phyloP scores from a whole-genome alignment of 179 eudicot genomes.

The Drosera spatulata region DNA sequence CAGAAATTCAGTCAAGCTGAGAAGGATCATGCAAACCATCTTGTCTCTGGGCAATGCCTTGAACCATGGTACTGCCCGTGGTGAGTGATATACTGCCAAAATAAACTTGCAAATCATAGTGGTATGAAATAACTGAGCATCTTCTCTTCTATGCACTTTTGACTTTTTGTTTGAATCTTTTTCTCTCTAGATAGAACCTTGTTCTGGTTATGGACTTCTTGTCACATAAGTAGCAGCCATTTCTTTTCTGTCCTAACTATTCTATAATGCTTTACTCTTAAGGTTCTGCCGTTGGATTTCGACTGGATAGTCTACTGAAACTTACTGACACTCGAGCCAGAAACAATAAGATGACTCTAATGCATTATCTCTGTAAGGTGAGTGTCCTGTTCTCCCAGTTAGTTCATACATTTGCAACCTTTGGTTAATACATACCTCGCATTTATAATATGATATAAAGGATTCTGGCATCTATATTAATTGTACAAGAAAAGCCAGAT shows the following conservation, averaged over 20 bases:
- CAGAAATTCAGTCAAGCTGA: constrained; percentile 65
- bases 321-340: constrained; percentile 85
- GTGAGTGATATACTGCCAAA: constrained; percentile 21
- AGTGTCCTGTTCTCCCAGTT: background rate
- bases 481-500: too few relatives aligned
- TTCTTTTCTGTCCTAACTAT: background rate
- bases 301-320: constrained; percentile 89
- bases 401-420: background rate
- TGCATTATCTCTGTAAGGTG: constrained; percentile 98
- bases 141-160: too few relatives aligned
- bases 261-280: constrained; percentile 7
- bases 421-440: background rate
- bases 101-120: background rate
- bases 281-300: constrained; percentile 91
- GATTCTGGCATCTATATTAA: too few relatives aligned
- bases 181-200: too few relatives aligned
- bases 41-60: constrained; percentile 84
- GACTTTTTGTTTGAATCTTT: too few relatives aligned
- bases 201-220: background rate
- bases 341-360: constrained; percentile 85
- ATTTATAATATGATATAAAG: too few relatives aligned
- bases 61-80: constrained; percentile 94
- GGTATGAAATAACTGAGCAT: background rate
- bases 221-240: background rate
- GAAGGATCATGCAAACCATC: constrained; percentile 83